phyloP scores from a whole-genome alignment of 164 flowering plant genomes.

The Vitis vinifera region DNA sequence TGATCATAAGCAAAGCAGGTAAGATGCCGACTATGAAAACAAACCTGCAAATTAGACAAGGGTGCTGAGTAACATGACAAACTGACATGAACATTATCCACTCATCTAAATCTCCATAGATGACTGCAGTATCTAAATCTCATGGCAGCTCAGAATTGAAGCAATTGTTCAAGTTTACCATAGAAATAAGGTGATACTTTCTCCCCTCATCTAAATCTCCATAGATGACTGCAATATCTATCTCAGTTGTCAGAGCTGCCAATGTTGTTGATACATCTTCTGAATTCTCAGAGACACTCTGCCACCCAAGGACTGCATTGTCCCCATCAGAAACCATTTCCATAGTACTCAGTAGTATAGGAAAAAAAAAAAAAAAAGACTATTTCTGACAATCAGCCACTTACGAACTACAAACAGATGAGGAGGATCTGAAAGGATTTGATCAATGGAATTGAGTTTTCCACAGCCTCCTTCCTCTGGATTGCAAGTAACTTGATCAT shows the following conservation, averaged over 20 bases:
- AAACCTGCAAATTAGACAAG: not conserved
- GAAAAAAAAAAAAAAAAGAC: no score
- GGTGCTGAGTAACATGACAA: not conserved
- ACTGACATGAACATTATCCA: not conserved
- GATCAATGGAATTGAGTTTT: not conserved
- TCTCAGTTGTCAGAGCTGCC: not conserved
- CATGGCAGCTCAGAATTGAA: not conserved
- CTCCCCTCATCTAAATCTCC: not conserved
- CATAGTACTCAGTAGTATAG: not conserved
- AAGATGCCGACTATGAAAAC: not conserved
- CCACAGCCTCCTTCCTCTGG: slow-evolving; percentile 8
- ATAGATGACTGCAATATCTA: slow-evolving; percentile 2
- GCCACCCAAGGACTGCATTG: slow-evolving; percentile 5
- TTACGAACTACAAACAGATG: not conserved
- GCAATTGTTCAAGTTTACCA: not conserved
- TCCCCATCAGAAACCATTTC: not conserved
- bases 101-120: no score
- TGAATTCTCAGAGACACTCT: not conserved
- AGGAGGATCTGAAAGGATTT: not conserved
- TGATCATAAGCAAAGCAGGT: not conserved
- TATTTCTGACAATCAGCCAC: not conserved
- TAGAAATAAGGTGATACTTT: not conserved
- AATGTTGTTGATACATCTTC: not conserved
- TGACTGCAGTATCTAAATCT: no score
- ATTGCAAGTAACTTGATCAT: not conserved